These are phyloP conservation scores for Colletotrichum ledebouriae DNA, from an alignment of 2,329 filamentous ascomycete genomes.

Conservation along the genomic window DNA sequence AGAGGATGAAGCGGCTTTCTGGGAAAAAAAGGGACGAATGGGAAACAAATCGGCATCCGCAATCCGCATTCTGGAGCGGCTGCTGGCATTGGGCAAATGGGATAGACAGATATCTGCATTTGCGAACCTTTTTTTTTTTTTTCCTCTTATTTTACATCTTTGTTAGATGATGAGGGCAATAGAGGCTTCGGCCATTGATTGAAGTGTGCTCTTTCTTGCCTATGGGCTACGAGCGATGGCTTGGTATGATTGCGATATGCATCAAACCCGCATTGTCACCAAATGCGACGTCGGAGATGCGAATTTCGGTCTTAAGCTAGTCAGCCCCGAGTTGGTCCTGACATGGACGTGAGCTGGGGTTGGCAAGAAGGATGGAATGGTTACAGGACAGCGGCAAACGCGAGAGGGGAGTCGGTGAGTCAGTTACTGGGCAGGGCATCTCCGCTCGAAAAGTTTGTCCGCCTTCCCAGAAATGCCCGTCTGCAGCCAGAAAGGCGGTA, in stretches of 20 bases:
- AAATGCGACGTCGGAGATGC: no score
- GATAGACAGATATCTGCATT: constrained; percentile 38
- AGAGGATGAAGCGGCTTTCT: constrained; percentile 8
- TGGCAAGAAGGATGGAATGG: not conserved
- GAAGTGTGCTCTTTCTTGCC: not conserved
- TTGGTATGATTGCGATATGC: not conserved
- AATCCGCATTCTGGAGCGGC: constrained; percentile 4
- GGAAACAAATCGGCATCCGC: constrained; percentile 18
- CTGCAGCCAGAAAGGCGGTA: not conserved
- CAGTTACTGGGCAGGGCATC: not conserved
- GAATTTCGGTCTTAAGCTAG: no score
- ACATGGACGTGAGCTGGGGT: not conserved
- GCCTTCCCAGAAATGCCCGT: not conserved
- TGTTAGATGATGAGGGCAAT: constrained; percentile 41
- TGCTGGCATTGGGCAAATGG: constrained; percentile 37
- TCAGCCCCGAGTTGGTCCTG: no score
- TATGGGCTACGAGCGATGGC: no score
- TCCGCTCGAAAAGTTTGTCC: not conserved
- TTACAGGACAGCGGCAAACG: not conserved
- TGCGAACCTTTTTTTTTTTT: constrained; percentile 16
- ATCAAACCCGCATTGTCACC: no score
- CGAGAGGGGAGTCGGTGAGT: not conserved
- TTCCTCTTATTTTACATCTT: constrained; percentile 14
- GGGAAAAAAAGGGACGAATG: constrained; percentile 2
- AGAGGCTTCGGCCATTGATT: constrained; percentile 38